Evolutionary conservation across 2,329 filamentous ascomycete species (phyloP).

Genomic region (Ascochyta koolunga): DNA sequence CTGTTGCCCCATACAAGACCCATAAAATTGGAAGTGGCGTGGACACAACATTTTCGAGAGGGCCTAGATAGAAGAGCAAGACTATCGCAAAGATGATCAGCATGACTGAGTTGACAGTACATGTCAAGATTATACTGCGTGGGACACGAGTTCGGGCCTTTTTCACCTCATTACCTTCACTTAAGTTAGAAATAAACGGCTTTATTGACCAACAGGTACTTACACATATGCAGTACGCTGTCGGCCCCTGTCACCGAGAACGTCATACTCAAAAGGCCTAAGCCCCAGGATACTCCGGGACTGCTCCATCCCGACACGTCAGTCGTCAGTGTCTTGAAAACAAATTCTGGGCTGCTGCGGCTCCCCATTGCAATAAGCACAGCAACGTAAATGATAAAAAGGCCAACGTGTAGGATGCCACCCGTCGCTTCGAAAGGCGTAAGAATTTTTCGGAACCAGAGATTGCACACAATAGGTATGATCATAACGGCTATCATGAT

Average conservation of each 20-base stretch:
- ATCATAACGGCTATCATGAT: slow-evolving; percentile 53
- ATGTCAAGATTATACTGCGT: slow-evolving; percentile 38
- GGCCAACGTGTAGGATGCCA: slow-evolving; percentile 55
- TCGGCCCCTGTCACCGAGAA: too few relatives aligned
- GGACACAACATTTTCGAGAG: slow-evolving; percentile 29
- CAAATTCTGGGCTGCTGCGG: slow-evolving; percentile 31
- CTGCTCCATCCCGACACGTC: slow-evolving; percentile 52
- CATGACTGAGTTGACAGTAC: slow-evolving; percentile 53
- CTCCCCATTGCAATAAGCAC: neutral
- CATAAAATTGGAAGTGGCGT: slow-evolving; percentile 43
- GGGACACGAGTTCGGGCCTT: slow-evolving; percentile 51
- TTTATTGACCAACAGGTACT: too few relatives aligned
- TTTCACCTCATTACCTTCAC: too few relatives aligned
- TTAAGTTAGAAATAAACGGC: too few relatives aligned
- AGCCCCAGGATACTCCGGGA: slow-evolving; percentile 49
- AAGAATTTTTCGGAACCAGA: slow-evolving; percentile 51
- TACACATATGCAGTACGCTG: slow-evolving; percentile 50
- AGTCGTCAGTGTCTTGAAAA: slow-evolving; percentile 55
- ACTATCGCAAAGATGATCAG: slow-evolving; percentile 53
- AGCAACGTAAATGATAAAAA: slow-evolving; percentile 56
- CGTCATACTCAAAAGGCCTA: too few relatives aligned
- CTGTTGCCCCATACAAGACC: slow-evolving; percentile 39
- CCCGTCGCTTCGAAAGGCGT: slow-evolving; percentile 55
- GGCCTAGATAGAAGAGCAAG: slow-evolving; percentile 54
- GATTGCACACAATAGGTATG: slow-evolving; percentile 51